These are phyloP conservation scores for Glycine latifolia DNA, from an alignment of 306 rosid genomes.

Conservation along the genomic window DNA sequence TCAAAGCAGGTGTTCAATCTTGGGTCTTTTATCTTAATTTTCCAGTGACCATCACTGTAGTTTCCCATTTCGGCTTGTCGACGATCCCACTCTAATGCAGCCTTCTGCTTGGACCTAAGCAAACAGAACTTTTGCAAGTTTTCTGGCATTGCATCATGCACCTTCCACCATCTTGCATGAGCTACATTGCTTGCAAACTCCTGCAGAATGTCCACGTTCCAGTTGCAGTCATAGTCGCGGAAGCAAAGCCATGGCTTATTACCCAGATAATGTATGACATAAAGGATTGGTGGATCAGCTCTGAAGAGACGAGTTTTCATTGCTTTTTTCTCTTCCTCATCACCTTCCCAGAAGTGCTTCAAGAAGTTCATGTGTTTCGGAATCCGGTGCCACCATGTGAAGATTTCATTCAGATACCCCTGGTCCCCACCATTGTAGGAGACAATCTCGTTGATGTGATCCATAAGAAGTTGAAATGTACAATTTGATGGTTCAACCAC, in stretches of 20 bases:
- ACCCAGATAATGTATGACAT: constrained; percentile 86
- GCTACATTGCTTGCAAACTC: constrained; percentile 86
- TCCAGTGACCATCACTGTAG: constrained; percentile 85
- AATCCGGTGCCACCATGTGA: constrained; percentile 94
- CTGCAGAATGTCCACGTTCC: constrained; percentile 78
- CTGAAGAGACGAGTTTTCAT: constrained; percentile 76
- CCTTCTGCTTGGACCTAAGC: constrained; percentile 86
- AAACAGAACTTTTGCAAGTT: constrained; percentile 76
- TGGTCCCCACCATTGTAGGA: constrained; percentile 95
- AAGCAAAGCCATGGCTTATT: constrained; percentile 88
- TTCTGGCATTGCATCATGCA: constrained; percentile 81
- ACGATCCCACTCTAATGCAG: constrained; percentile 85
- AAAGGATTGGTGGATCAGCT: constrained; percentile 81
- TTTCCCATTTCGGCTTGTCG: constrained; percentile 80
- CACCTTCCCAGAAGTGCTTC: constrained; percentile 94
- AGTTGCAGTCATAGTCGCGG: constrained; percentile 38
- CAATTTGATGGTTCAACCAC: constrained; percentile 86
- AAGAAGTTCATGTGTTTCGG: constrained; percentile 90
- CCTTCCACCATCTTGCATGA: constrained; percentile 88
- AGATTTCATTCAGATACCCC: constrained; percentile 85
- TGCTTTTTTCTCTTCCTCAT: constrained; percentile 67
- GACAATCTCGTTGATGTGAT: constrained; percentile 79
- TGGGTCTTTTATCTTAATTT: constrained; percentile 69
- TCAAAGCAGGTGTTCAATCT: constrained; percentile 71
- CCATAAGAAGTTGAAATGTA: constrained; percentile 83